Percentiles rank a stretch among this genome's conserved stretches.
Evolutionary conservation across 2,329 filamentous ascomycete genomes (phyloP).

Genomic region (Penicillium sp.): DNA sequence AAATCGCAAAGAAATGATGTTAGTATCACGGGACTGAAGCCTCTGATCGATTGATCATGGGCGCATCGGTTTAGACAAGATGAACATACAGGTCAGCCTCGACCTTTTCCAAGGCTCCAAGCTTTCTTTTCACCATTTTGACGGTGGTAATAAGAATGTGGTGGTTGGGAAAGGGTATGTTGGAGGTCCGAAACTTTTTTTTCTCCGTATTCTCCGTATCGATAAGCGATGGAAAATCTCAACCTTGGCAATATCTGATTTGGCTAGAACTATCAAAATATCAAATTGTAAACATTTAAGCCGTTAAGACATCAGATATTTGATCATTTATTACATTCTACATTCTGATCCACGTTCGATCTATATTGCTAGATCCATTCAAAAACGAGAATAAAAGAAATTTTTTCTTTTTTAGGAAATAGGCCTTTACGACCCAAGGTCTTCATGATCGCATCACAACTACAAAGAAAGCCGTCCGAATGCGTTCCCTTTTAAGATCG

Average conservation of each 20-base stretch:
- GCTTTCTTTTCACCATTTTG: slow-evolving; percentile 78
- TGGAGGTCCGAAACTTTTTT: slow-evolving; percentile 44
- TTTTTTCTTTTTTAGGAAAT: slow-evolving; percentile 30
- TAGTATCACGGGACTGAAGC: slow-evolving; percentile 22
- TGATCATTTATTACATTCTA: background rate
- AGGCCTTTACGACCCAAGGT: slow-evolving; percentile 29
- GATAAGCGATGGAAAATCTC: slow-evolving; percentile 32
- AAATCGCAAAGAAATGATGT: slow-evolving; percentile 21
- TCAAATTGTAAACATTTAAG: background rate
- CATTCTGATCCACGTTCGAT: background rate
- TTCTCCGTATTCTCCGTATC: slow-evolving; percentile 35
- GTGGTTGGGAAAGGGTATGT: slow-evolving; percentile 54
- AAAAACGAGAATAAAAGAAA: slow-evolving; percentile 19
- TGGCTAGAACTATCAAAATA: slow-evolving; percentile 7
- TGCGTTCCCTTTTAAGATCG: slow-evolving; percentile 40
- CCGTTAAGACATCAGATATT: background rate
- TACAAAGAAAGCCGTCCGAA: slow-evolving; percentile 44
- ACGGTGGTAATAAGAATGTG: slow-evolving; percentile 6
- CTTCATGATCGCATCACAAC: slow-evolving; percentile 46
- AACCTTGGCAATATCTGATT: slow-evolving; percentile 2
- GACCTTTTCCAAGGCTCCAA: slow-evolving; percentile 90
- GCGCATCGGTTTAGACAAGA: slow-evolving; percentile 5
- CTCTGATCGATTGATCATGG: slow-evolving; percentile 7
- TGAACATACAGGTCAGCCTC: slow-evolving; percentile 76
- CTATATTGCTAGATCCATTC: slow-evolving; percentile 5